phyloP scores from a whole-genome alignment of 2,329 filamentous ascomycete genomes.

The Xylaria sp. region DNA sequence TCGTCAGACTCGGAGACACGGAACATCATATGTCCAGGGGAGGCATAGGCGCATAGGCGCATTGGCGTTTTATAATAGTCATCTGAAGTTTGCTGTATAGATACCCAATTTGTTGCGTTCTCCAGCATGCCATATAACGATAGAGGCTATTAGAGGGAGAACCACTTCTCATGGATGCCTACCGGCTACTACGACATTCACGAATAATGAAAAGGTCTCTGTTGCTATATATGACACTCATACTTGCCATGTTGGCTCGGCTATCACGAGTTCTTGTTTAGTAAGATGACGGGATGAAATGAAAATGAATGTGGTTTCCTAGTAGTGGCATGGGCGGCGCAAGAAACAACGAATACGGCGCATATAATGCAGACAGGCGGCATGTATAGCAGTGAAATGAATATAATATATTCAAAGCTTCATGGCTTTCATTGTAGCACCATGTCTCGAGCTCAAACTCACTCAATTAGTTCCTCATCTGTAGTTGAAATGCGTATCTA shows the following conservation, averaged over 20 bases:
- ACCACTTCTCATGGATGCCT: conserved; percentile 26
- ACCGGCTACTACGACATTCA: conserved; percentile 19
- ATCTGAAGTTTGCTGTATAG: conserved; percentile 43
- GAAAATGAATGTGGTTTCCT: neutral
- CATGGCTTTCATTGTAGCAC: neutral
- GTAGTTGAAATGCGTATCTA: neutral
- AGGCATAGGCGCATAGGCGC: conserved; percentile 35
- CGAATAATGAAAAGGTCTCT: conserved; percentile 15
- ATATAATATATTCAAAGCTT: neutral
- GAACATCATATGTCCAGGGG: conserved; percentile 7
- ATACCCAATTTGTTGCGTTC: conserved; percentile 44
- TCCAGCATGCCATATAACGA: conserved; percentile 32
- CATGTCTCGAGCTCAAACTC: neutral
- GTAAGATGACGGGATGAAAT: neutral
- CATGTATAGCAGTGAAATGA: neutral
- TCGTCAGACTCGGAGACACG: conserved; percentile 16
- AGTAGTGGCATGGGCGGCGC: no score
- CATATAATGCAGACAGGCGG: neutral
- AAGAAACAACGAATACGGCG: neutral
- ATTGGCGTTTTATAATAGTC: conserved; percentile 39
- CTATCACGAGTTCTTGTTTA: neutral
- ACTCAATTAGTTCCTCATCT: neutral
- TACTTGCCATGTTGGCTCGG: neutral
- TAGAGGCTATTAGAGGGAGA: conserved; percentile 31
- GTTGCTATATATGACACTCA: conserved; percentile 11